These are phyloP conservation scores for Lasiodiplodia citricola DNA, from an alignment of 2,329 filamentous ascomycete species.

Conservation along the genomic window DNA sequence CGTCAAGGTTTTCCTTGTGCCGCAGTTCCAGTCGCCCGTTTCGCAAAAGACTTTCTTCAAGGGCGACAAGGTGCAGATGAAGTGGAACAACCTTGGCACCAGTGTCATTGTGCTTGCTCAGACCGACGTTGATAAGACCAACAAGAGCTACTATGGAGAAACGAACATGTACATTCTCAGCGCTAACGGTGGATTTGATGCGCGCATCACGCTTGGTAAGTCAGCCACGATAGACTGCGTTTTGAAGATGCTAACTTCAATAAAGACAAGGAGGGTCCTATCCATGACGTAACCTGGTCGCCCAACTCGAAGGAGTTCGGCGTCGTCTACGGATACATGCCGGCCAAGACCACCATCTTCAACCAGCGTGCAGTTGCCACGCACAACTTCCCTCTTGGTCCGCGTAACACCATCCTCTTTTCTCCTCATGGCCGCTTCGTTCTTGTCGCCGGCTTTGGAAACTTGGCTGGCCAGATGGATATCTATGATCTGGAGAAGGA, in stretches of 20 bases:
- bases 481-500: conserved; percentile 96
- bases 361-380: conserved; percentile 82
- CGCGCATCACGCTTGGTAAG: conserved; percentile 76
- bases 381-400: conserved; percentile 84
- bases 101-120: conserved; percentile 93
- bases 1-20: conserved; percentile 93
- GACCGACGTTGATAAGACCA: conserved; percentile 96
- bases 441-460: conserved; percentile 94
- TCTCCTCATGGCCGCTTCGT: conserved; percentile 93
- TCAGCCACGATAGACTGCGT: conserved; percentile 6
- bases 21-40: conserved; percentile 79
- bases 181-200: conserved; percentile 89
- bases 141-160: conserved; percentile 99
- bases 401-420: conserved; percentile 93
- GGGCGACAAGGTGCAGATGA: conserved; percentile 97
- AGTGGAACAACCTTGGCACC: conserved; percentile 94
- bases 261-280: conserved; percentile 91
- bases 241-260: not conserved
- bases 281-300: conserved; percentile 98
- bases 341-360: conserved; percentile 98
- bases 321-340: conserved; percentile 98
- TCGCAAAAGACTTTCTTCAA: conserved; percentile 99
- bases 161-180: conserved; percentile 95
- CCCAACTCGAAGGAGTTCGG: conserved; percentile 97
- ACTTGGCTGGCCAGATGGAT: conserved; percentile 96